Evolutionary conservation across 192 early-diverging fungal species (phyloP).

Genomic region (Coemansia guatemalensis): DNA sequence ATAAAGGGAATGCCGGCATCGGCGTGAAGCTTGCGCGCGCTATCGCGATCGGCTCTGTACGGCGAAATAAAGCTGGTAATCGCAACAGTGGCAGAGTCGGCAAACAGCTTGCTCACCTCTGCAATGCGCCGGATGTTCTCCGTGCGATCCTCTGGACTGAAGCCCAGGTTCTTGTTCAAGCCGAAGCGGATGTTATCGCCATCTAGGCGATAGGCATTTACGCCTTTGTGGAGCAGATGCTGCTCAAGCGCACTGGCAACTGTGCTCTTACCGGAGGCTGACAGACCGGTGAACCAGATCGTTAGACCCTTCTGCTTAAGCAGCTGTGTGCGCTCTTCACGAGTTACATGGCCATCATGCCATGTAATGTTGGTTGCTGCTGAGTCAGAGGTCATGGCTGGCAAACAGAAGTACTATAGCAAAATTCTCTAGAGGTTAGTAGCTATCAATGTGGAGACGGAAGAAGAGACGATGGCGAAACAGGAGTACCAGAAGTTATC

Average conservation of each 20-base stretch:
- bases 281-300: slow-evolving; percentile 93
- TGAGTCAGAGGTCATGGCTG: slow-evolving; percentile 4
- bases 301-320: slow-evolving; percentile 73
- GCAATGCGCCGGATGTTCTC: slow-evolving; percentile 96
- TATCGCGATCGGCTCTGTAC: slow-evolving; percentile 77
- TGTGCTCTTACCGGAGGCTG: slow-evolving; percentile 94
- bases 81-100: slow-evolving; percentile 77
- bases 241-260: slow-evolving; percentile 90
- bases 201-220: slow-evolving; percentile 88
- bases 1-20: slow-evolving; percentile 81
- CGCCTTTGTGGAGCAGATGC: slow-evolving; percentile 69
- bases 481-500: too few species aligned
- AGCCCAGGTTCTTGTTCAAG: slow-evolving; percentile 92
- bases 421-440: neutral
- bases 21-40: slow-evolving; percentile 74
- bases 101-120: slow-evolving; percentile 86
- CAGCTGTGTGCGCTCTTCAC: slow-evolving; percentile 69
- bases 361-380: slow-evolving; percentile 87
- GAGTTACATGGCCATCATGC: slow-evolving; percentile 76
- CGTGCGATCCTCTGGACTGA: slow-evolving; percentile 84
- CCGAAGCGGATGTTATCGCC: slow-evolving; percentile 98
- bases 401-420: neutral
- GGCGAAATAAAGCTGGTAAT: slow-evolving; percentile 93
- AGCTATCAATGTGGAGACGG: neutral
- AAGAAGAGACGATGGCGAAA: too few species aligned